A percentile compares a stretch with the other conserved stretches of the same genome.
These are phyloP conservation scores for Coccomyxa sp. DNA, from an alignment of 139 green algal species.

Conservation along the genomic window DNA sequence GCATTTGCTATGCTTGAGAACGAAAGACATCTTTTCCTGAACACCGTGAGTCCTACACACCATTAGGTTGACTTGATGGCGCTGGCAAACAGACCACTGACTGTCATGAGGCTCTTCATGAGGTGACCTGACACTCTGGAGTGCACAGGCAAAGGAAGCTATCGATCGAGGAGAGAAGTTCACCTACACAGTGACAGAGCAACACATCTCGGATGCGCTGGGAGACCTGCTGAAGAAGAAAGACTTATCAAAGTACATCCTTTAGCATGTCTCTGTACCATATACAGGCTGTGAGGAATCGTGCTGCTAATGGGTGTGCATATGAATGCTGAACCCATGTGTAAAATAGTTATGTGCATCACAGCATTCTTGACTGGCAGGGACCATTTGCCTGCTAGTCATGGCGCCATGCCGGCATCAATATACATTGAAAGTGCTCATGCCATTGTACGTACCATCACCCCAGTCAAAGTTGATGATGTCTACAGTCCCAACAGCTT, in stretches of 20 bases:
- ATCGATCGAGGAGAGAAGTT: conserved; percentile 12
- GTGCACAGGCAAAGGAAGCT: conserved; percentile 29
- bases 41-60: not conserved
- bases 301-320: too few relatives aligned
- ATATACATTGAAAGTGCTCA: too few relatives aligned
- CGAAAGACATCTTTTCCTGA: not conserved
- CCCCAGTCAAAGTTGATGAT: too few relatives aligned
- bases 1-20: not conserved
- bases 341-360: too few relatives aligned
- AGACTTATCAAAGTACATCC: conserved; percentile 71
- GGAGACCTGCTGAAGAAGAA: conserved; percentile 63
- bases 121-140: not conserved
- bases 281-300: not conserved
- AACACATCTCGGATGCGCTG: conserved; percentile 50
- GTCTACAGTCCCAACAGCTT: too few relatives aligned
- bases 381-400: too few relatives aligned
- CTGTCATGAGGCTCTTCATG: not conserved
- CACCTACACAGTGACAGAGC: conserved; percentile 53
- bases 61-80: not conserved
- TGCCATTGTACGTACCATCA: too few relatives aligned
- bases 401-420: too few relatives aligned
- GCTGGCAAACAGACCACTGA: not conserved
- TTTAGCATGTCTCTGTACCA: conserved; percentile 27
- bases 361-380: too few relatives aligned
- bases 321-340: too few relatives aligned